Base-by-base conservation (phyloP, 1,139 yeast species). In the Geotrichum siamense region DNA sequence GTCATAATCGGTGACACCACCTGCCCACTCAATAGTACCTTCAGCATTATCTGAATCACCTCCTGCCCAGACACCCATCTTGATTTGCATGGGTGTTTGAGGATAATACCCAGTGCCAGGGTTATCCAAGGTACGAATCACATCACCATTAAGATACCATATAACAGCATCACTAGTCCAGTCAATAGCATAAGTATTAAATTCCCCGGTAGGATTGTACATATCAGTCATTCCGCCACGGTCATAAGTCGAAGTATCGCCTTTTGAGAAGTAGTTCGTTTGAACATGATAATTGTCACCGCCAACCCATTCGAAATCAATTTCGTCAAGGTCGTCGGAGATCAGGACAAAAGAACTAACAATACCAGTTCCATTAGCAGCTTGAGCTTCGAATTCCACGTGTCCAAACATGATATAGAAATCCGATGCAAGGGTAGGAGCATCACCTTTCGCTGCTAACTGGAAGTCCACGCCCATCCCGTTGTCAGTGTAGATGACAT, bases 341-440 rank as follows among this genome's bases (percentile, higher is more conserved):
- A 85, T 94, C 49, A 86, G 69, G 53, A 79, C 85, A 56, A 85
- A 79, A 2, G 89, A 78, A 0, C 95, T 82, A 19, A 86, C 76
- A 32, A 86, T 72, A 49, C 95, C 96, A 36, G 63, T 63, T 21
- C 95, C 95, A 17, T 72, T 65, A 2, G 91, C 87, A 15, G 91
- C 82, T 59, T 79, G 74, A 49, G 83, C 60, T 1, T 70, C 71
- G 8, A 79, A 87, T 59, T 84, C 93, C 17, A 85, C 76, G 53
- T 77, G 77, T 44, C 96, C 96, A 63, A 79, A 86, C 89, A 86
- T 82, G 51, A 86, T 75, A 62, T 84, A 84, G 59, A 83, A 85
- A 51, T 80, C 74, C 10, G 94, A 83, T 53, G 72, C 72, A 44
- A 86, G 62, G 2, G 89, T 74, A 15, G 95, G 95, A 57, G 82